Evolutionary conservation across 208 protist species (phyloP).

Genomic region (Trypanosoma melophagium): DNA sequence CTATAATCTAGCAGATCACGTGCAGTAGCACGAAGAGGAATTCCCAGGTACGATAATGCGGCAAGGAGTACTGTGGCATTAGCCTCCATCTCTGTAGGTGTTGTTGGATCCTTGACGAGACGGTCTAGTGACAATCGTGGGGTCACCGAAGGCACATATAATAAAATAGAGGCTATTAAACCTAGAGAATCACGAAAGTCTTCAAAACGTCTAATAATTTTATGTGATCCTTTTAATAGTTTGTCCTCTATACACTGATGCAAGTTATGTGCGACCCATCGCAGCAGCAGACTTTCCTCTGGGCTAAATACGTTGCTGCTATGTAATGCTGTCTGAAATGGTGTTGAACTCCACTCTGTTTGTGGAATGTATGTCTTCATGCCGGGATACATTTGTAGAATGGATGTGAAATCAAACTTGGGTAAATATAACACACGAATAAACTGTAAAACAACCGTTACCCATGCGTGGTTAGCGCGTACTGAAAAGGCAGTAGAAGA

Average conservation of each 20-base stretch:
- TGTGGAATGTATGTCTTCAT: conserved; percentile 21
- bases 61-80: conserved; percentile 59
- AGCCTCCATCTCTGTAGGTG: conserved; percentile 40
- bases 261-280: conserved; percentile 67
- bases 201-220: conserved; percentile 55
- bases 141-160: conserved; percentile 65
- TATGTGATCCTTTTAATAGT: conserved; percentile 5
- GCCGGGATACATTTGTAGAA: conserved; percentile 14
- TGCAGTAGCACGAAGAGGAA: conserved; percentile 35
- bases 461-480: conserved; percentile 64
- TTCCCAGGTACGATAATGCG: conserved; percentile 49
- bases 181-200: conserved; percentile 71
- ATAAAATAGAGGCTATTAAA: conserved; percentile 59
- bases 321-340: conserved; percentile 31
- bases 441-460: conserved; percentile 72
- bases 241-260: conserved; percentile 21
- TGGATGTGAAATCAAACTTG: conserved; percentile 39
- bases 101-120: conserved; percentile 33
- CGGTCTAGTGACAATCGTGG: conserved; percentile 32
- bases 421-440: conserved; percentile 77
- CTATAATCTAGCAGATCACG: conserved; percentile 57
- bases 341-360: conserved; percentile 33
- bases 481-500: conserved; percentile 34
- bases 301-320: conserved; percentile 88
- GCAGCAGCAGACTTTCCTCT: conserved; percentile 81